Conservation (phyloP, 2,329 filamentous ascomycete species). For the Cryphonectria nitschkei region DNA sequence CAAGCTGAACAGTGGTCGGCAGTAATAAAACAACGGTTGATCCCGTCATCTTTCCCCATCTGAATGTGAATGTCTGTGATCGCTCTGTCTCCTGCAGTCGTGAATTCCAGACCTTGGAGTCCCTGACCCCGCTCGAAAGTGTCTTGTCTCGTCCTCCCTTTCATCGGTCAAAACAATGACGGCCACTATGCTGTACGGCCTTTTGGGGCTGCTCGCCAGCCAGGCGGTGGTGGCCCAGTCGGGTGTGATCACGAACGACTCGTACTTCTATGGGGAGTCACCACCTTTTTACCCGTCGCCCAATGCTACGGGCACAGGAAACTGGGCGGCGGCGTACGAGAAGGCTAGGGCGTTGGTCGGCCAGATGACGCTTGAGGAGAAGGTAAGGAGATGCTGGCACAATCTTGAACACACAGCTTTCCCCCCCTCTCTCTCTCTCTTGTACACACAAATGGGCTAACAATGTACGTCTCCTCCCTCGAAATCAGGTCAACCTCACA, state of each 20-base stretch:
- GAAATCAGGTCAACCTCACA: constrained; percentile 66
- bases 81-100: not conserved
- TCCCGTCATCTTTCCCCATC: not conserved
- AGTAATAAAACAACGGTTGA: not conserved
- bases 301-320: constrained; percentile 41
- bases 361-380: constrained; percentile 74
- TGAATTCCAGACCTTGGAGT: constrained; percentile 1
- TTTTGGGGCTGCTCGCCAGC: constrained; percentile 23
- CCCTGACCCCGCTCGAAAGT: not conserved
- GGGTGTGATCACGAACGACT: constrained; percentile 27
- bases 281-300: constrained; percentile 27
- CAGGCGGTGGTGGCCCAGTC: constrained; percentile 19
- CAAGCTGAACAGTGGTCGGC: not conserved
- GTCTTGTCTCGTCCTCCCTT: not conserved
- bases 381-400: constrained; percentile 44
- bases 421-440: too few species aligned
- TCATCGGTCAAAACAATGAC: constrained; percentile 7
- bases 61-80: not conserved
- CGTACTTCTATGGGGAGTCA: constrained; percentile 25
- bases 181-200: constrained; percentile 14
- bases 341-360: constrained; percentile 71
- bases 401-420: too few species aligned
- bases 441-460: not conserved
- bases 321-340: constrained; percentile 68
- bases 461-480: constrained; percentile 27